Conservation (phyloP, 192 early-diverging fungal species). For the Podila horticola region DNA sequence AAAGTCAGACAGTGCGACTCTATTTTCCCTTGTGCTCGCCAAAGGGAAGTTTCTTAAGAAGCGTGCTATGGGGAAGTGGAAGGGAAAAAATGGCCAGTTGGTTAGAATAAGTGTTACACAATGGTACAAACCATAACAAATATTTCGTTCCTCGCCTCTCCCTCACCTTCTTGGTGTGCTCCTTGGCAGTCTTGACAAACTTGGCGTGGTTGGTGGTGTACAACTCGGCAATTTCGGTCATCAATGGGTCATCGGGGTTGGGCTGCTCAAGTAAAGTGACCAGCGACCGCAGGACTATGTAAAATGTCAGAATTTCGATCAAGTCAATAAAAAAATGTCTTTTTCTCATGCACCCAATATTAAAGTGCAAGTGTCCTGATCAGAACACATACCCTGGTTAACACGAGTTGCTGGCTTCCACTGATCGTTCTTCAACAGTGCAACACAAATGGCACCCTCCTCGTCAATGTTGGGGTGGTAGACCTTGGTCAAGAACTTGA, state of each 20-base stretch:
- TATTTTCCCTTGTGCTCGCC: no score
- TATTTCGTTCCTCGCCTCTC: neutral
- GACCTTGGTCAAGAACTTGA: conserved; percentile 80
- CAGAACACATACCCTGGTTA: conserved; percentile 58
- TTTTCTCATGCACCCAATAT: neutral
- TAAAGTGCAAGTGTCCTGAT: neutral
- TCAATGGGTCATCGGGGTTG: conserved; percentile 87
- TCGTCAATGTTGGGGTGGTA: conserved; percentile 89
- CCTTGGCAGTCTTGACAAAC: conserved; percentile 78
- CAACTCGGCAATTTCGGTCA: conserved; percentile 76
- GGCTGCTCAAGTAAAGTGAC: conserved; percentile 74
- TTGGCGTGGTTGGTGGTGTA: conserved; percentile 70
- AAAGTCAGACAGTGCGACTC: no score
- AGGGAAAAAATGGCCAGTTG: no score
- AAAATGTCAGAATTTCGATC: neutral
- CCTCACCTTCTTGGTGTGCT: conserved; percentile 75
- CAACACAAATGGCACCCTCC: conserved; percentile 82
- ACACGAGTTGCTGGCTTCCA: conserved; percentile 89
- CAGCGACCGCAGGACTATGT: conserved; percentile 70
- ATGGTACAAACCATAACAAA: no score
- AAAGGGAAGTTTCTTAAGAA: no score
- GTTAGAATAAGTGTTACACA: no score
- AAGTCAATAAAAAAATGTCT: no score
- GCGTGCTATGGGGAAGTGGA: no score
- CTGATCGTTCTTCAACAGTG: conserved; percentile 78